Evolutionary conservation across 805 yeast genomes (phyloP).

Genomic region (Metschnikowia picachoensis): DNA sequence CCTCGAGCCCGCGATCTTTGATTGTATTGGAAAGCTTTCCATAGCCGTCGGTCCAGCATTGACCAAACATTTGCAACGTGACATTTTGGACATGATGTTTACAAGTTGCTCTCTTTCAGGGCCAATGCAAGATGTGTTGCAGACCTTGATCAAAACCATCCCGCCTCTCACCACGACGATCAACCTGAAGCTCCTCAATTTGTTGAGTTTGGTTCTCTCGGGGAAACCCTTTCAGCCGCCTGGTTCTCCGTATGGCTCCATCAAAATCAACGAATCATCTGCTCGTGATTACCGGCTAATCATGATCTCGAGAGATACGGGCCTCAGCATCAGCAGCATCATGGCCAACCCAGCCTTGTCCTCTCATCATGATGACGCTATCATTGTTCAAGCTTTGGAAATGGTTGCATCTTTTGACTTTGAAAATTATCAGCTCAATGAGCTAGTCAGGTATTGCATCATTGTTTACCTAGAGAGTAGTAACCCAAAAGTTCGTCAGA

Average conservation of each 20-base stretch:
- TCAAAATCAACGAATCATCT: conserved; percentile 53
- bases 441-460: conserved; percentile 81
- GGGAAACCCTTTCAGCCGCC: conserved; percentile 82
- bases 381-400: conserved; percentile 73
- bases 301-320: conserved; percentile 69
- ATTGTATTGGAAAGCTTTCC: conserved; percentile 83
- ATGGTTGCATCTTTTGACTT: conserved; percentile 75
- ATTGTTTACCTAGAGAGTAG: conserved; percentile 81
- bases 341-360: conserved; percentile 29
- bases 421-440: conserved; percentile 71
- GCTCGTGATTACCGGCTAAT: conserved; percentile 78
- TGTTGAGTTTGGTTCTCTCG: conserved; percentile 69
- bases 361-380: conserved; percentile 35
- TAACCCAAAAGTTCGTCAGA: conserved; percentile 71
- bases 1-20: conserved; percentile 80
- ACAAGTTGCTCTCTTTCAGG: conserved; percentile 76
- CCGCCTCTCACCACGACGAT: conserved; percentile 78
- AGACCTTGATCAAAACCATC: conserved; percentile 62
- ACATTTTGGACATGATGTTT: conserved; percentile 72
- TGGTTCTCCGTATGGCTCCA: conserved; percentile 71
- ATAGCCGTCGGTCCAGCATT: conserved; percentile 90
- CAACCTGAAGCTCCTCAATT: conserved; percentile 64
- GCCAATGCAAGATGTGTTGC: conserved; percentile 72
- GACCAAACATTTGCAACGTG: conserved; percentile 82
- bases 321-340: conserved; percentile 34